Evolutionary conservation across 2,329 filamentous ascomycete species (phyloP).

Genomic region (Pseudogymnoascus sp.): DNA sequence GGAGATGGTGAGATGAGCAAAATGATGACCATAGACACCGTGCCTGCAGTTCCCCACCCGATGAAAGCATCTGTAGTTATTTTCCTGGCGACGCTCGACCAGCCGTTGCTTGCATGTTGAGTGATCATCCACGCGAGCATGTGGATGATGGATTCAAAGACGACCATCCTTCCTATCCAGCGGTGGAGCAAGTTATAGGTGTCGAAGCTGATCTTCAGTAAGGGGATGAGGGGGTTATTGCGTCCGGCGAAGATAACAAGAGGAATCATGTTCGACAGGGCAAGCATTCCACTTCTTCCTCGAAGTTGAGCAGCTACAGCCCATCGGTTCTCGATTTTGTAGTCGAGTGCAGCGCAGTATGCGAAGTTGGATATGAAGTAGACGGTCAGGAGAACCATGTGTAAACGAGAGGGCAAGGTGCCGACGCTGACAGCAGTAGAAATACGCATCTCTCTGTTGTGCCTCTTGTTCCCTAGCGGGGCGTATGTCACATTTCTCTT

Average conservation of each 20-base stretch:
- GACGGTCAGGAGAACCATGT: slow-evolving; percentile 46
- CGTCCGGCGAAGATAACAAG: slow-evolving; percentile 81
- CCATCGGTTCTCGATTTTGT: slow-evolving; percentile 47
- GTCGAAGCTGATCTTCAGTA: slow-evolving; percentile 86
- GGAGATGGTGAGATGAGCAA: slow-evolving; percentile 66
- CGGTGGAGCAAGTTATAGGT: slow-evolving; percentile 88
- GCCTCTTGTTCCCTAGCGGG: slow-evolving; percentile 55
- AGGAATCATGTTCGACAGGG: slow-evolving; percentile 85
- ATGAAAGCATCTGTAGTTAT: slow-evolving; percentile 56
- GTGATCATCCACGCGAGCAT: slow-evolving; percentile 67
- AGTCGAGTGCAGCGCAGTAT: slow-evolving; percentile 57
- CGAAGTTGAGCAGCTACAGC: slow-evolving; percentile 73
- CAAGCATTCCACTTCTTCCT: slow-evolving; percentile 75
- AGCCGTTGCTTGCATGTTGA: slow-evolving; percentile 56
- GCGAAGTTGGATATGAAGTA: slow-evolving; percentile 53
- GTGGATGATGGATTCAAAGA: slow-evolving; percentile 62
- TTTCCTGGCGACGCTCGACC: slow-evolving; percentile 45
- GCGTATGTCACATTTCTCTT: slow-evolving; percentile 58
- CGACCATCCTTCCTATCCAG: slow-evolving; percentile 70
- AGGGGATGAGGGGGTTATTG: slow-evolving; percentile 81
- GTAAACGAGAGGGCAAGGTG: slow-evolving; percentile 57
- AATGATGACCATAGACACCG: slow-evolving; percentile 55
- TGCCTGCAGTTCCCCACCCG: slow-evolving; percentile 52
- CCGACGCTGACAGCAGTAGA: slow-evolving; percentile 53
- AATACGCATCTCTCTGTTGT: slow-evolving; percentile 58